Percentiles rank a stretch among this genome's conserved stretches.
These are phyloP conservation scores for Saturnispora halmiae DNA, from an alignment of 805 yeast genomes.

Conservation along the genomic window DNA sequence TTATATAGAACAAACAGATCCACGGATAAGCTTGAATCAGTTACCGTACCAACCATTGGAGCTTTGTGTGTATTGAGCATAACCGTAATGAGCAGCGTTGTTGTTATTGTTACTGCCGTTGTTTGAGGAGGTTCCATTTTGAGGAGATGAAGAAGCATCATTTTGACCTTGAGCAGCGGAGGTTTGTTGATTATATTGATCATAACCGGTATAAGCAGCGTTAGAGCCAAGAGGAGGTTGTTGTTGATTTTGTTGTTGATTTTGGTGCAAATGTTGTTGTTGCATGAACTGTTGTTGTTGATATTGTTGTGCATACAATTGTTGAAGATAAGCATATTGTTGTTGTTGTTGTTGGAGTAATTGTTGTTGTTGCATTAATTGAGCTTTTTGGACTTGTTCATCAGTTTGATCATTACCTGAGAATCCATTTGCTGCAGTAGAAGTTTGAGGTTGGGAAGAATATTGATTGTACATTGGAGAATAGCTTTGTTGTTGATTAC, in stretches of 20 bases:
- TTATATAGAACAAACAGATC: background rate
- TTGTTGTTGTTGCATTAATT: slow-evolving; percentile 9
- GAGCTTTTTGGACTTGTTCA: slow-evolving; percentile 11
- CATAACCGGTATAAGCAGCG: slow-evolving; percentile 11
- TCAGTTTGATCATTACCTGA: slow-evolving; percentile 9
- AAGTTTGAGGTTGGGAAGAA: slow-evolving; percentile 16
- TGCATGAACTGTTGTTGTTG: slow-evolving; percentile 12
- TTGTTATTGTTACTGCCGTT: background rate
- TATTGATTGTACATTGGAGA: slow-evolving; percentile 12
- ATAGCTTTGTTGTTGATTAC: slow-evolving; percentile 5
- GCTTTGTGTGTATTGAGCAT: slow-evolving; percentile 3
- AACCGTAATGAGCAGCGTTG: background rate
- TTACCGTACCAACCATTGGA: slow-evolving; percentile 4
- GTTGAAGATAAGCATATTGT: slow-evolving; percentile 14
- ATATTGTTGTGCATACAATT: slow-evolving; percentile 18
- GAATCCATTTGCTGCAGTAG: slow-evolving; percentile 13
- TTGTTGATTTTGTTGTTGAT: slow-evolving; percentile 9
- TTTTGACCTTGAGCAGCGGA: too few relatives aligned
- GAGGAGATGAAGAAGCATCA: too few relatives aligned
- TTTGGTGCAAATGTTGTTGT: slow-evolving; percentile 13
- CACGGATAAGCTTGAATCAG: too few relatives aligned
- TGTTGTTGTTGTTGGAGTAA: slow-evolving; percentile 16
- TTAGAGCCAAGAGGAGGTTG: slow-evolving; percentile 16
- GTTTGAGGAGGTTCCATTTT: background rate
- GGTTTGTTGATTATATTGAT: slow-evolving; percentile 6